Evolutionary conservation across 345 rosid species (phyloP), one percentile per base, ranked within the genome.

Genomic region (Stellera chamaejasme): DNA sequence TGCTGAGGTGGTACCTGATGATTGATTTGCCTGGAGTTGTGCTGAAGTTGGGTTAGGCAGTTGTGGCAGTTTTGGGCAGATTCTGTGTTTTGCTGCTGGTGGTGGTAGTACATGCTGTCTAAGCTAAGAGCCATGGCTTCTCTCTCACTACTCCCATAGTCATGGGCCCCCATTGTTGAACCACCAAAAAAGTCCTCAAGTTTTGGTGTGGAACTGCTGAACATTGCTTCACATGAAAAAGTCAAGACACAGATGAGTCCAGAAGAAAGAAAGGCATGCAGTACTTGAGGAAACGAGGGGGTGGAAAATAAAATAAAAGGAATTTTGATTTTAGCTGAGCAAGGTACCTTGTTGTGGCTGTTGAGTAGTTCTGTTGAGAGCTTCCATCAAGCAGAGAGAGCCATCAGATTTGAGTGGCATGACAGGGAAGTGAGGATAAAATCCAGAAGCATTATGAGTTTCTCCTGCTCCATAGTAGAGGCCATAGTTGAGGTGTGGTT

Each of bases 401-500:
- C 97, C 99, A 53, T 93, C 96, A 62, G 99, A 89, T 74, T 79
- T 84, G 53, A 93, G 81, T 25, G 99, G 97, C 96, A 93, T 88
- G 5, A 73, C 77, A 25, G 94, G 77, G 68, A 82, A 61, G 42
- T 83, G 76, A 50, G 89, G 78, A 60, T 71, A 84, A 28, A 72
- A 55, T 27, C 64, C 79, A 32, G 39, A 32, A 23, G 72, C 61
- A 62, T 66, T 72, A 53, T 75, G 76, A 1, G 66, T 75, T 32
- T 32, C 39, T 26, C 66, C 71, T 65, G 75, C 71, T 54, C 84
- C 85, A 70, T 63, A 81, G 77, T 65, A 79, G 62, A 71, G 65
- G 46, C 83, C 81, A 68, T 66, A 76, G 71, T 49, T 74, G 55
- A 75, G 72, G 32, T 67, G 63, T 49, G 70, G 54, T 41, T 55